Evolutionary conservation across 2,329 filamentous ascomycete genomes (phyloP), one percentile per base, ranked within the genome.

Genomic region (Talaromyces sp.): DNA sequence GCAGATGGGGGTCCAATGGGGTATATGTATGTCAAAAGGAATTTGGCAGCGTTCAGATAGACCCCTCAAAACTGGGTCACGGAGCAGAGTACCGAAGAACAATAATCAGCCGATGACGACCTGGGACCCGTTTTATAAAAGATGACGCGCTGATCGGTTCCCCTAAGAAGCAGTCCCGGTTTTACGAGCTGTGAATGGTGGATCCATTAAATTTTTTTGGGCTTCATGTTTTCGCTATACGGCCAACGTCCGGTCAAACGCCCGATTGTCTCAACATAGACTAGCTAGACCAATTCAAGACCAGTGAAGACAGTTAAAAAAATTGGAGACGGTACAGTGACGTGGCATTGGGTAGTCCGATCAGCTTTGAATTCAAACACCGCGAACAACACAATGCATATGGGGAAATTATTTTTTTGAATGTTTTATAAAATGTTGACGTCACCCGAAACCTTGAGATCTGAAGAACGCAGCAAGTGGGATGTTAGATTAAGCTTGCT

Each of bases 111-210:
- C 33, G 30, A 46, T 46, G 43, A 46, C 43, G 43, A 46, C 16
- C 36, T 39, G 20, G 20, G 39, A 42, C 27, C 29, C 17, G 20
- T 36, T 48, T 39, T 48, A 51, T 54, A 46, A 51, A 49, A 20
- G 35, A 49, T 51, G 40, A 51, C 47, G 29, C 45, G 51, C 35
- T 51, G 54, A 54, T 57, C 47, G 51, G 51, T 49, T 51, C 51
- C 51, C 45, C 24, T 47, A 49, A 49, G 43, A 20, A 51, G 55
- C 22, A 54, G 48, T 51, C 46, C 54, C 51, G 80, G 27, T 42
- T 43, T 17, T 45, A 35, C 13, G 43, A 27, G 43, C 17, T 13
- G 10, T 46, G 43, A 45, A 16, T 35, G 42, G 29, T 33, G 16
- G 29, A 35, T 24, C 43, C 32, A 16, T 20, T n/a, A 32, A 35